Evolutionary conservation across 2,329 filamentous ascomycete species (phyloP), one percentile per base, ranked within the genome.

Genomic region (Lecanicillium sp.): DNA sequence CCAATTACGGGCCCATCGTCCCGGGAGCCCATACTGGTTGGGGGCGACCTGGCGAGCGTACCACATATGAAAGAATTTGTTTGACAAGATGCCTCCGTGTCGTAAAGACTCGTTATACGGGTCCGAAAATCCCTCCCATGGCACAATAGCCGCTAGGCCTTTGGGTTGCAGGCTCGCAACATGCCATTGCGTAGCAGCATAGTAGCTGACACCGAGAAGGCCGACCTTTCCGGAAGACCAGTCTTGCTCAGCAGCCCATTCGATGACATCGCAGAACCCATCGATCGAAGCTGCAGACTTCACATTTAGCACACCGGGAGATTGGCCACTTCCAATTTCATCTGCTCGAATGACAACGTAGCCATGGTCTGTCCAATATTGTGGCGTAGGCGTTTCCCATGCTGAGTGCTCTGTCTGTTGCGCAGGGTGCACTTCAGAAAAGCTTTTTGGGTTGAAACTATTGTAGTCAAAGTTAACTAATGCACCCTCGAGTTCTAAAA

Each of bases 21-120:
- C 70, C 3, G 68, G 64, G 9, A 63, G 64, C 1, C 81, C 81
- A 43, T 85, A 85, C 53, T 86, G 82, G 49, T 85, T 85, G 0
- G 66, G 64, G 6, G 82, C 60, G 6, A 83, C 76, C 51, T 83
- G 78, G 0, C 77, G 65, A 49, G 81, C 69, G 78, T 78, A 83
- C 79, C 78, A 83, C 48, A 80, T 75, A 12, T 58, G 51, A 48
- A 82, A 80, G 48, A 79, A 79, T 0, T 51, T 53, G 46, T 78
- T 70, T 0, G 73, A 74, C 2, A 78, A 52, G 33, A 81, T 80
- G 0, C 77, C 77, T 1, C 77, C 77, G 41, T 81, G 77, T 0
- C 75, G 65, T 45, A 71, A 78, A 1, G 74, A 59, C 43, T 80
- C 77, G 2, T 70, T 55, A 49, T 73, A 75, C 45, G 68, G 71